Percentiles rank a stretch among this genome's conserved stretches.
phyloP scores from a whole-genome alignment of 1,139 yeast genomes.

The Scheffersomyces titani region DNA sequence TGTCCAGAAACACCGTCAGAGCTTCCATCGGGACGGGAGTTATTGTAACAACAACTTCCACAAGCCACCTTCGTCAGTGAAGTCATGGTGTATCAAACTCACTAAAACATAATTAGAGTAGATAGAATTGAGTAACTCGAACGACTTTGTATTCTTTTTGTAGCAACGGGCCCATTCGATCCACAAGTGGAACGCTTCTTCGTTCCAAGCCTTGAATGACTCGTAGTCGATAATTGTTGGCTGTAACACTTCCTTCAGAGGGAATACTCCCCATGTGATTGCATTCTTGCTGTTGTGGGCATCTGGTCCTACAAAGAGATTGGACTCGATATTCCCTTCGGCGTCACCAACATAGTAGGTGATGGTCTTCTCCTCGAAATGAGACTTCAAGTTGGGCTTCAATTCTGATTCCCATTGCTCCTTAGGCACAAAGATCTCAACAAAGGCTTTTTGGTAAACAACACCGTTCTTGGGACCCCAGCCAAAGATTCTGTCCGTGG shows the following conservation, averaged over 20 bases:
- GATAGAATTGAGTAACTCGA: conserved; percentile 60
- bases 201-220: conserved; percentile 89
- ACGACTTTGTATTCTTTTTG: conserved; percentile 54
- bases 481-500: conserved; percentile 86
- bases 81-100: conserved; percentile 85
- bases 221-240: conserved; percentile 88
- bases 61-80: conserved; percentile 67
- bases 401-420: conserved; percentile 59
- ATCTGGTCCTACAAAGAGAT: conserved; percentile 40
- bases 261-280: conserved; percentile 97
- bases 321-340: conserved; percentile 58
- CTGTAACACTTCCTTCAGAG: conserved; percentile 80
- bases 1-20: conserved; percentile 3
- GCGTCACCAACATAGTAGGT: conserved; percentile 76
- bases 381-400: conserved; percentile 50
- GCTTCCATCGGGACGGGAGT: conserved; percentile 17
- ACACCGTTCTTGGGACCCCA: conserved; percentile 93
- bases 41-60: conserved; percentile 64
- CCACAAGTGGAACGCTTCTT: conserved; percentile 92
- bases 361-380: conserved; percentile 43
- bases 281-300: conserved; percentile 56
- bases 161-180: conserved; percentile 88
- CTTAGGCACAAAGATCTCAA: conserved; percentile 79
- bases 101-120: conserved; percentile 70
- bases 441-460: conserved; percentile 89